Evolutionary conservation across 306 rosid species (phyloP), one percentile per base, ranked within the genome.

Genomic region (Bauhinia variegata): DNA sequence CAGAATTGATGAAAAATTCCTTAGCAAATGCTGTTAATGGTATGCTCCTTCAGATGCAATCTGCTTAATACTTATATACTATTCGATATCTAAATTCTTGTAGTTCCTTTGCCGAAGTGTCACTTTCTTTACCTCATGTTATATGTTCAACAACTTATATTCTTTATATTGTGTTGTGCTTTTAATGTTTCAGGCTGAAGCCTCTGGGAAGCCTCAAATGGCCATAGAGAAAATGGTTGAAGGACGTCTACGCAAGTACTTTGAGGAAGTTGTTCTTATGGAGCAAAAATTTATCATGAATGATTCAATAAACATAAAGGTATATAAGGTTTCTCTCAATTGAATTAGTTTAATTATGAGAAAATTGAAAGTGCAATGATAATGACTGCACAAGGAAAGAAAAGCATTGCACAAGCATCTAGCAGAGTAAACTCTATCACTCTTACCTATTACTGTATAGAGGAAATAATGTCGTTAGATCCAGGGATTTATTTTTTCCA

Each of bases 211-310:
- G 82, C 11, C 96, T 65, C 89, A 84, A 71, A 87, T 88, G 86
- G 91, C 98, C 68, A 78, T 92, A 65, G 91, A 89, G 30, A 92
- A 89, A 82, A 92, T 93, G 83, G 98, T 92, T 46, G 98, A 92
- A 78, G 98, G 98, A 52, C 93, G 96, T 13, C 56, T 89, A 36
- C 93, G 91, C 71, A 92, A 92, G 77, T 92, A 87, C 83, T 81
- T 86, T 60, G 98, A 89, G 75, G 96, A 92, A 58, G 96, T 89
- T 52, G 98, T 92, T 60, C 88, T 92, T 37, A 62, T 89, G 89
- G 93, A 92, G 75, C 98, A 92, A 71, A 92, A 86, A 72, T 92
- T 87, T 75, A 76, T 92, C 57, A 63, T 87, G 70, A 81, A 86
- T 33, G 96, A 92, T 48, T 46, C 84, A 66, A 18, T 92, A 62